Conservation (phyloP, 2,329 filamentous ascomycete genomes). For the Diaporthe ampelina region DNA sequence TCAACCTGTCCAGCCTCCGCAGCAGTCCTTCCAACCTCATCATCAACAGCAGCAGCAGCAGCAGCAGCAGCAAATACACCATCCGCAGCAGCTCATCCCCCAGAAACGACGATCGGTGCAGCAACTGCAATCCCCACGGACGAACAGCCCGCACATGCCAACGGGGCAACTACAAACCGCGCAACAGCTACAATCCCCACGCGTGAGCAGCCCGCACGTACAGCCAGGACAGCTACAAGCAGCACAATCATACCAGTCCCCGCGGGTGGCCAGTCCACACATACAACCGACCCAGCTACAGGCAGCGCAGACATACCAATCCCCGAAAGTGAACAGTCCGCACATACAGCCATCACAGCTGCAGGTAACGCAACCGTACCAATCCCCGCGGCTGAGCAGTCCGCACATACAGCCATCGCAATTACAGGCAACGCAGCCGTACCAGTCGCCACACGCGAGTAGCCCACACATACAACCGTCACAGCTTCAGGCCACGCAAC, state of each 20-base stretch:
- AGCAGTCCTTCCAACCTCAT: constrained; percentile 36
- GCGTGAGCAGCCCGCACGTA: constrained; percentile 11
- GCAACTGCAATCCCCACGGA: constrained; percentile 24
- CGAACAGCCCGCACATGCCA: constrained; percentile 28
- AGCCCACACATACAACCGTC: constrained; percentile 21
- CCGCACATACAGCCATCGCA: constrained; percentile 29
- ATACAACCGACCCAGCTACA: constrained; percentile 28
- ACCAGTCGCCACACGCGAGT: not conserved
- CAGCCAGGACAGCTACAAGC: not conserved
- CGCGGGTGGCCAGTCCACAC: not conserved
- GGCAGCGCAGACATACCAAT: not conserved
- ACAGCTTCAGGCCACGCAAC: constrained; percentile 17
- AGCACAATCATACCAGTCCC: not conserved
- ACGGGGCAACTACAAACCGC: not conserved
- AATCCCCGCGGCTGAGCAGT: not conserved
- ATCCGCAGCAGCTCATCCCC: constrained; percentile 41
- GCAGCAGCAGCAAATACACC: constrained; percentile 46
- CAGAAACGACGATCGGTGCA: constrained; percentile 19
- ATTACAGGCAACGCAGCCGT: constrained; percentile 4
- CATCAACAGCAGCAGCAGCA: constrained; percentile 44
- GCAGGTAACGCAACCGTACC: constrained; percentile 12
- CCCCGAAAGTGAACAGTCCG: not conserved
- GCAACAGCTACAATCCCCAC: not conserved
- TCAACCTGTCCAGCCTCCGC: constrained; percentile 9
- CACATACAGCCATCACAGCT: constrained; percentile 23